Evolutionary conservation across 2,329 filamentous ascomycete species (phyloP).

Genomic region (Cladosporium velox): DNA sequence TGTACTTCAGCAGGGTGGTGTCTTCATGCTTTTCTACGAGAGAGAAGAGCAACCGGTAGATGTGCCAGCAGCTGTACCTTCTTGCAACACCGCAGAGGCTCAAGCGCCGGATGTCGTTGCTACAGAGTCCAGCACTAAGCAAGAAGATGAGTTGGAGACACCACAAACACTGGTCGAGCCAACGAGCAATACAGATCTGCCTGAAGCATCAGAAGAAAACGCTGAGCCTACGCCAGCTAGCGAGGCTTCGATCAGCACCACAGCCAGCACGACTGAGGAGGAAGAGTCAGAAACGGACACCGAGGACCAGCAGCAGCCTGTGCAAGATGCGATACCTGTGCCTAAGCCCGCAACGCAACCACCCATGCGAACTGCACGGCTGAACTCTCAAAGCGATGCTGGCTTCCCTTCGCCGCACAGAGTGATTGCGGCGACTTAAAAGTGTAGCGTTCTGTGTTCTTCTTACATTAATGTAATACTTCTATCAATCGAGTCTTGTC

Average conservation of each 20-base stretch:
- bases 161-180: not conserved
- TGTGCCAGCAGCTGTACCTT: not conserved
- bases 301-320: not conserved
- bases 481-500: not conserved
- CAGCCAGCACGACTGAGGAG: conserved; percentile 15
- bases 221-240: not conserved
- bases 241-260: not conserved
- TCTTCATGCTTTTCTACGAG: conserved; percentile 98
- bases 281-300: conserved; percentile 15
- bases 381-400: conserved; percentile 8
- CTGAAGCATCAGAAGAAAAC: not conserved
- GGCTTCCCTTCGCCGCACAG: conserved; percentile 13
- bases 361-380: conserved; percentile 17
- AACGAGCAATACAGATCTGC: not conserved
- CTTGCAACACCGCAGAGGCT: not conserved
- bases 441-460: not conserved
- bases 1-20: conserved; percentile 74
- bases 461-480: conserved; percentile 1
- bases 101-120: not conserved
- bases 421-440: conserved; percentile 13
- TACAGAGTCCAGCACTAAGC: not conserved
- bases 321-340: not conserved
- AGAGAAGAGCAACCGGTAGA: conserved; percentile 37
- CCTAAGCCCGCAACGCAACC: conserved; percentile 1
- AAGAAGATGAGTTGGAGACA: not conserved